phyloP scores from a whole-genome alignment of 768 basidiomycete species.

The Imleria badia region DNA sequence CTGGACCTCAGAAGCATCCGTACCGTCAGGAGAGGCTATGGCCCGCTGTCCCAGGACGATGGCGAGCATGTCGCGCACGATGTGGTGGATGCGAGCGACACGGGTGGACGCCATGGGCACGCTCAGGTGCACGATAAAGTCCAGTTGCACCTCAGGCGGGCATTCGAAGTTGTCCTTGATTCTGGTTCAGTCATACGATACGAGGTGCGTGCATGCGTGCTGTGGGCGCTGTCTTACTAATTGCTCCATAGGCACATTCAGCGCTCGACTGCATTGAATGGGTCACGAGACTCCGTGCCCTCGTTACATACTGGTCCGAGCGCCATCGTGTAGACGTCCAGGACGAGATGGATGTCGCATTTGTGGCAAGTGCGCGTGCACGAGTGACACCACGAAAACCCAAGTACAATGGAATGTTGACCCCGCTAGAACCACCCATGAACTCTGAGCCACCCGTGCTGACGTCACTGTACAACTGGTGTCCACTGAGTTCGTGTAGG shows the following conservation, averaged over 20 bases:
- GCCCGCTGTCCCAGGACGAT: conserved; percentile 27
- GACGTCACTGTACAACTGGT: conserved; percentile 81
- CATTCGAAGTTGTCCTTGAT: conserved; percentile 74
- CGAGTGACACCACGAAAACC: conserved; percentile 56
- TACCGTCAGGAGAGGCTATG: conserved; percentile 56
- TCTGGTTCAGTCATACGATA: conserved; percentile 71
- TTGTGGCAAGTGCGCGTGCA: conserved; percentile 47
- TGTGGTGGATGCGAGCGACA: conserved; percentile 56
- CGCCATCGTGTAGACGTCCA: conserved; percentile 73
- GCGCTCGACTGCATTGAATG: conserved; percentile 74
- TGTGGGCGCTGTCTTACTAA: background rate
- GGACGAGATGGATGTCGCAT: conserved; percentile 78
- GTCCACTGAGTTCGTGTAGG: conserved; percentile 75
- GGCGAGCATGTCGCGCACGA: conserved; percentile 29
- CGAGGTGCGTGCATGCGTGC: conserved; percentile 55
- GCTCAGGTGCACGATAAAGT: conserved; percentile 42
- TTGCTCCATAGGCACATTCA: conserved; percentile 55
- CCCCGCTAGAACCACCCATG: conserved; percentile 50
- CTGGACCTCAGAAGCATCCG: conserved; percentile 72
- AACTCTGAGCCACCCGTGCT: conserved; percentile 60
- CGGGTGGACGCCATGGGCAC: conserved; percentile 60
- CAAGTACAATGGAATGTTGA: conserved; percentile 35
- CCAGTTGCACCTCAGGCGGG: conserved; percentile 55
- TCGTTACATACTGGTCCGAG: conserved; percentile 77
- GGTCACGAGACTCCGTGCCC: conserved; percentile 71